Evolutionary conservation across 1,284 basidiomycete genomes (phyloP), one percentile per base, ranked within the genome.

Genomic region (Tilletiopsis washingtonensis): DNA sequence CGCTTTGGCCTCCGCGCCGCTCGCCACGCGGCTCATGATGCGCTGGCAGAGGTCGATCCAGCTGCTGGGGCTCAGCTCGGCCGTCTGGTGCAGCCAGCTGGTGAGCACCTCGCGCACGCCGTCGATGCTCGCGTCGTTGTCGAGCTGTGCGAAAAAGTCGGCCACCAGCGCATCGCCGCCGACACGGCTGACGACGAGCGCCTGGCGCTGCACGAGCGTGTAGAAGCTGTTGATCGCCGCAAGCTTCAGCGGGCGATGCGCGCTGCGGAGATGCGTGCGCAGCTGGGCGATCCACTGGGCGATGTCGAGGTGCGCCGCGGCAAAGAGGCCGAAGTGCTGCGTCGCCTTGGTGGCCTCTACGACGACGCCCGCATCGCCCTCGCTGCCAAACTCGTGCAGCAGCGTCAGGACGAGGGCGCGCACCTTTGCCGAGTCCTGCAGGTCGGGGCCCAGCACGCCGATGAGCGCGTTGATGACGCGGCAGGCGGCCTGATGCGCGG

Each of bases 1-100:
- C 25, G 42, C 25, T 17, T 48, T 54, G 2, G 57, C 56, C 2
- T 57, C 53, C 25, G 49, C 53, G 1, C 57, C 54, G 14, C 15
- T n/a, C 20, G 40, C 20, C 7, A 42, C 45, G 12, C 47, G 23
- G 34, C 45, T 40, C 88, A 97, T 94, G 74, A 98, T 97, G 27
- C 90, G 80, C 73, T 97, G 91, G 69, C 93, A 98, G 1, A 98
- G 78, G 68, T 94, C 91, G 55, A 99, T 94, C 94, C 94, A 99
- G 1, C 91, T 91, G 0, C 85, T 89, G 0, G 94, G 91, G 55
- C 91, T 88, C 47, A 87, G 81, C 19, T 88, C 81, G 0, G 91
- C 91, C 0, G 94, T 98, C 74, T 97, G 91, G 56, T 86, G 82
- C 9, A 98, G 78, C 94, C 94, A 99, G 60, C 85, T 88, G n/a